A percentile compares a stretch with the other conserved stretches of the same genome.
Conservation (phyloP, 495 filamentous ascomycete genomes). For the Neurospora sp. region DNA sequence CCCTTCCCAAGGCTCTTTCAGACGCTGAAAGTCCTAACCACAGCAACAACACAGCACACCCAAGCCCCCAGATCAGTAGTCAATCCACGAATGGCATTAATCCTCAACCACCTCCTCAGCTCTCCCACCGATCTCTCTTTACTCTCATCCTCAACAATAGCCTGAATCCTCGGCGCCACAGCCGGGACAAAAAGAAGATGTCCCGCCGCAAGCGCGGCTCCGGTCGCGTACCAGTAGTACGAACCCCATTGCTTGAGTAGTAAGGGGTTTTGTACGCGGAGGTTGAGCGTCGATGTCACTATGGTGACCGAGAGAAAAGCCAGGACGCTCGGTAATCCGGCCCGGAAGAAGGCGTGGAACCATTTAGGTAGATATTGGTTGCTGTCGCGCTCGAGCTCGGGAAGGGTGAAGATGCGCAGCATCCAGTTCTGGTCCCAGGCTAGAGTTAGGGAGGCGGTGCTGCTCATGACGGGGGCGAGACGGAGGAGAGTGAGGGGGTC, state of each 20-base stretch:
- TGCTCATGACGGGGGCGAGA: conserved; percentile 1
- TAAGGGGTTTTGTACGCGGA: neutral
- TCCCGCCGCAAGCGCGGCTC: neutral
- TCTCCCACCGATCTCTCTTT: neutral
- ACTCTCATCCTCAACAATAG: neutral
- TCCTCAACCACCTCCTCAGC: conserved; percentile 4
- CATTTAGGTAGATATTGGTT: neutral
- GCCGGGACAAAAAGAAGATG: neutral
- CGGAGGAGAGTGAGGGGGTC: neutral
- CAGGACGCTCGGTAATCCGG: neutral
- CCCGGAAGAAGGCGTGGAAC: neutral
- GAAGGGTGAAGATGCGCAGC: neutral
- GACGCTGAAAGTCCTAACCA: neutral
- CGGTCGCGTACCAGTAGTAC: neutral
- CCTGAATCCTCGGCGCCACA: neutral
- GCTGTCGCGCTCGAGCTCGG: neutral
- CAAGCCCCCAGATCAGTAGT: conserved; percentile 1
- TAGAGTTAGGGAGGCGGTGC: conserved; percentile 1
- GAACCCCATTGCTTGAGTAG: neutral
- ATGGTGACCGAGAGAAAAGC: neutral
- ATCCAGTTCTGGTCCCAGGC: conserved; percentile 3
- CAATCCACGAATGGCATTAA: conserved; percentile 1
- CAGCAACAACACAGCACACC: conserved; percentile 4
- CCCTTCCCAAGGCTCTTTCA: neutral
- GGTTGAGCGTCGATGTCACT: neutral